Evolutionary conservation across 176 grass and related monocot species (phyloP), one percentile per base, ranked within the genome.

Genomic region (Alloteropsis semialata): DNA sequence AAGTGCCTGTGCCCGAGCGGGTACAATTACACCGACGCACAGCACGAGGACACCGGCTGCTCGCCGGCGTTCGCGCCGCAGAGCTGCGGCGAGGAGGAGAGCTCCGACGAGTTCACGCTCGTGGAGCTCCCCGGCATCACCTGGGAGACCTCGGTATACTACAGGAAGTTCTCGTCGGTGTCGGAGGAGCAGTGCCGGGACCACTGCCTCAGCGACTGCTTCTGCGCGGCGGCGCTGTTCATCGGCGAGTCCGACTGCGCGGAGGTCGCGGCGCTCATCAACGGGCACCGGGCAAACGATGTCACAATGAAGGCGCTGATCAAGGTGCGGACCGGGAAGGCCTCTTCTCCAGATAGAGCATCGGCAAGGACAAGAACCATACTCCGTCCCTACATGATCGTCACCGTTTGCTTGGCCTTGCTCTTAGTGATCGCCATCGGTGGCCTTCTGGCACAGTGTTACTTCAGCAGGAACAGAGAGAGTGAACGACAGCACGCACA

Each of bases 131-230:
- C 19, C 2, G 24, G 24, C 53, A 56, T 22, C 53, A 56, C 53
- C 53, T 56, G 53, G 53, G 53, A 56, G 53, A 0, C 2, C 53
- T 56, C 53, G 53, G 24, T 56, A 24, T 56, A 56, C 53, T 56
- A 56, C 53, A 56, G 24, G 53, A 56, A 24, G 2, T 56, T 56
- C 53, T 10, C 53, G 1, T 56, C 22, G 8, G 21, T 56, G 8
- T 24, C 53, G 53, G 53, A 56, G 53, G 53, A 56, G 0, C 53
- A 56, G 53, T 56, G 53, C 53, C 53, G 53, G 53, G 21, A n/a
- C 22, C 24, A 56, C 21, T 78, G 85, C 77, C 11, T 81, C 5
- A 28, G 30, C 46, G 77, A 87, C 69, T 75, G 85, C 78, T 81
- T 29, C 69, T 87, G 85, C 59, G 4, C 25, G 0, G 77, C 59